phyloP scores from a whole-genome alignment of 352 stramenopile genomes.

The Pythium phragmiticola region DNA sequence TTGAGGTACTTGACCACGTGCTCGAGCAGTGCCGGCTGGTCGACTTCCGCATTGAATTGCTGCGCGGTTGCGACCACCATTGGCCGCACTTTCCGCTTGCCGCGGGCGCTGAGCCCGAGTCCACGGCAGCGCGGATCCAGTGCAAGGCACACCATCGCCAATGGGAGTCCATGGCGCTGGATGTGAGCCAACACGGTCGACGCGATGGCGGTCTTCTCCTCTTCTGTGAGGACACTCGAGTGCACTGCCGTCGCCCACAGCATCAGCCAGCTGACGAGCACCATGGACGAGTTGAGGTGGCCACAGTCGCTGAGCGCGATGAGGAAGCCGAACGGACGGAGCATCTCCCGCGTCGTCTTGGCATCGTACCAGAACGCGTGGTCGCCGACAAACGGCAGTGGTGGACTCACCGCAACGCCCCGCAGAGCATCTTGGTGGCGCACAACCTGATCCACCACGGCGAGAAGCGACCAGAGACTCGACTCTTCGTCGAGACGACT shows the following conservation, averaged over 20 bases:
- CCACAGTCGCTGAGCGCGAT: constrained; percentile 32
- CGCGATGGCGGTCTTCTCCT: constrained; percentile 28
- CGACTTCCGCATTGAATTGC: constrained; percentile 18
- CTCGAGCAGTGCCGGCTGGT: constrained; percentile 32
- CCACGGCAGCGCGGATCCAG: constrained; percentile 38
- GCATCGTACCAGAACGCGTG: constrained; percentile 34
- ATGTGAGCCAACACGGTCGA: constrained; percentile 26
- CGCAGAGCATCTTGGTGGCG: background rate
- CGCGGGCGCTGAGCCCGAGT: constrained; percentile 33
- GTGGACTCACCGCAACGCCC: background rate
- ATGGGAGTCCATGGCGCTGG: constrained; percentile 19
- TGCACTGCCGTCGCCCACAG: constrained; percentile 18
- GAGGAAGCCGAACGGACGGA: constrained; percentile 31
- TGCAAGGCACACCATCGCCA: constrained; percentile 34
- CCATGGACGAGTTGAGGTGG: constrained; percentile 28
- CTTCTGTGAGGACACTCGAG: constrained; percentile 13
- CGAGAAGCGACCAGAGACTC: constrained; percentile 8
- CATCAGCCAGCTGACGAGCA: constrained; percentile 35
- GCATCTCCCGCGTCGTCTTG: constrained; percentile 13
- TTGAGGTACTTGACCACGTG: constrained; percentile 41
- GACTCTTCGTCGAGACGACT: background rate
- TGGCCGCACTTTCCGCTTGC: constrained; percentile 30
- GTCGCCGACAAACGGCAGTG: background rate
- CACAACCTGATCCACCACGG: constrained; percentile 1
- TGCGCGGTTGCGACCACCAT: constrained; percentile 26